Conservation (phyloP, 2,329 filamentous ascomycete genomes). For the Xylaria sp. region DNA sequence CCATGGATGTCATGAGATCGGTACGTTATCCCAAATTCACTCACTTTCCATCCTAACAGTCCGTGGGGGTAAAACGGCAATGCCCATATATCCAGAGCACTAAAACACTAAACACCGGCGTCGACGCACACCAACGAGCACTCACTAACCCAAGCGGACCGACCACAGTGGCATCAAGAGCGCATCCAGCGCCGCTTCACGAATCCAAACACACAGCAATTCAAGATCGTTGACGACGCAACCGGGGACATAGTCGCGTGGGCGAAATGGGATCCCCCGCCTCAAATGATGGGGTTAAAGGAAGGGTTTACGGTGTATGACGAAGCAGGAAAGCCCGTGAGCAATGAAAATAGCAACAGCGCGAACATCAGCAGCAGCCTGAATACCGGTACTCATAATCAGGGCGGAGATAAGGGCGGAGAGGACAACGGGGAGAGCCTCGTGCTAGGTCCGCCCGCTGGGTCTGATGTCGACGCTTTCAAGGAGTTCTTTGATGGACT, state of each 20-base stretch:
- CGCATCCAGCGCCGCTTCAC: constrained; percentile 36
- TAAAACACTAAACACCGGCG: too few species aligned
- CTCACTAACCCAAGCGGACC: too few species aligned
- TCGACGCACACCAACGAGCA: too few species aligned
- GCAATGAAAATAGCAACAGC: too few species aligned
- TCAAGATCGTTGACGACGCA: constrained; percentile 37
- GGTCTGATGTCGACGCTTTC: constrained; percentile 30
- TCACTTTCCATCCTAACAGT: too few species aligned
- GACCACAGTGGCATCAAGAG: constrained; percentile 29
- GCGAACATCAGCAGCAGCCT: not conserved
- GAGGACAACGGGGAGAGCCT: constrained; percentile 10
- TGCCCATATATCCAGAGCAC: too few species aligned
- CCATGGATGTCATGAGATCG: constrained; percentile 30
- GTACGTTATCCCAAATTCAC: too few species aligned
- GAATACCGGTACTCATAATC: not conserved
- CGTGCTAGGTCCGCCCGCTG: constrained; percentile 27
- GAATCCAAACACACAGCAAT: constrained; percentile 35
- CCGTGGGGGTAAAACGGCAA: too few species aligned
- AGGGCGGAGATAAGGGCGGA: not conserved
- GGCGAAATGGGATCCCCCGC: constrained; percentile 37
- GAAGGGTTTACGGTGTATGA: constrained; percentile 34
- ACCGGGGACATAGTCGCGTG: constrained; percentile 33
- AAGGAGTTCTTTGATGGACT: constrained; percentile 34
- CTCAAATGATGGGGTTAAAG: constrained; percentile 26
- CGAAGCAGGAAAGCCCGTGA: constrained; percentile 19